Evolutionary conservation across 352 stramenopile species (phyloP), one percentile per base, ranked within the genome.

Genomic region (Pythium scleroteichum): DNA sequence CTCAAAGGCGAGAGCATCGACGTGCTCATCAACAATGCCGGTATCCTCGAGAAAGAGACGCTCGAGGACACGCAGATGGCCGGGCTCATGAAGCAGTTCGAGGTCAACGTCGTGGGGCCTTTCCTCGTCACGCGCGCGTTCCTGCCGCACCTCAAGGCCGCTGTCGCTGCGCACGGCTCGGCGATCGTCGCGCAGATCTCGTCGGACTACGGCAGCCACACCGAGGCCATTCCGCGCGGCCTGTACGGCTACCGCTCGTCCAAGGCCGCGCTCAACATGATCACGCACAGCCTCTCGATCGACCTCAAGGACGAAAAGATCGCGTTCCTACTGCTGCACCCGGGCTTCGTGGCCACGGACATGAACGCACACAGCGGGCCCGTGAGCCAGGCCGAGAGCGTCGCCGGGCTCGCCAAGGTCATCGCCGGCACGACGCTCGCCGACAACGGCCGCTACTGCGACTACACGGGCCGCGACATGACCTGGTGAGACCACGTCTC

Each of bases 21-120:
- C 44, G 27, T 88, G 56, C 63, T 87, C 14, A 68, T 87, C 44
- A 87, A 90, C 71, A 88, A 87, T 39, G 81, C 76, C 32, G 72
- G 75, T 17, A 79, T 83, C 20, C 64, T 79, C 48, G 46, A 60
- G 40, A 42, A 39, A 8, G 66, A 63, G 26, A 59, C 35, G 4
- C 42, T 85, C 1, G 44, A 65, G 23, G 72, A 55, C 9, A 68
- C 64, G n/a, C 72, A 72, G 17, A 83, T 79, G 56, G 70, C 79
- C 13, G 58, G 70, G n/a, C 29, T 87, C 19, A 66, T 87, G 66
- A 56, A 57, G 10, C 76, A 90, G 52, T 87, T 90, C 35, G 72
- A 90, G 48, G 69, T 89, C 52, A 92, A 91, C 62, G 41, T 69
- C 0, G 64, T 92, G 16, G 82, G 82, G 13, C 69, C 73, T n/a